These are phyloP conservation scores for Trichoderma erinaceum DNA, from an alignment of 495 filamentous ascomycete species.

Conservation along the genomic window DNA sequence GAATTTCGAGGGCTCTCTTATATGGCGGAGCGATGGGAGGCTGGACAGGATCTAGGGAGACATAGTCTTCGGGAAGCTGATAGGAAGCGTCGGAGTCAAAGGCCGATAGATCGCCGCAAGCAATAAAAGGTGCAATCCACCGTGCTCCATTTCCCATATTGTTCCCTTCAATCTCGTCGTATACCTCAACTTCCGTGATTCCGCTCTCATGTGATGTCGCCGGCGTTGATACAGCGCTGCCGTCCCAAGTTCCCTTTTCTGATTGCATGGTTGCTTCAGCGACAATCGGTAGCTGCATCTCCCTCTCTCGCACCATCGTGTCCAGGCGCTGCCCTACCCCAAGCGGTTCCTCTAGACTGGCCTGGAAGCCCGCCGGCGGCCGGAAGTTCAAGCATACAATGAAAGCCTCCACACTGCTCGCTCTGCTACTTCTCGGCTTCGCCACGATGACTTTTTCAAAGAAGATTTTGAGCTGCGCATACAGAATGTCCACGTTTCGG, in stretches of 20 bases:
- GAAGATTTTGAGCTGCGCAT: constrained; percentile 83
- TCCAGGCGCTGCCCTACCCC: constrained; percentile 50
- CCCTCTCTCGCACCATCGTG: constrained; percentile 33
- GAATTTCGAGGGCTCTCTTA: constrained; percentile 79
- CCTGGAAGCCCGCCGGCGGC: constrained; percentile 54
- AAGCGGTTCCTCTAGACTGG: constrained; percentile 61
- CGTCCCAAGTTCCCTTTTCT: constrained; percentile 38
- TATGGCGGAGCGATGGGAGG: constrained; percentile 95
- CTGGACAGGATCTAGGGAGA: constrained; percentile 87
- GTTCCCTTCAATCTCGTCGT: constrained; percentile 28
- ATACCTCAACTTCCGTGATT: constrained; percentile 53
- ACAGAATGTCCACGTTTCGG: constrained; percentile 85
- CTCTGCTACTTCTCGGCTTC: constrained; percentile 85
- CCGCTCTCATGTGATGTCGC: constrained; percentile 28
- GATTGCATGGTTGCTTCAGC: constrained; percentile 34
- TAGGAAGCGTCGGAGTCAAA: constrained; percentile 95
- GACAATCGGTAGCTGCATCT: constrained; percentile 33
- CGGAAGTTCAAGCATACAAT: constrained; percentile 88
- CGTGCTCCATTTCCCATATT: constrained; percentile 45
- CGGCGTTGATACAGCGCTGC: constrained; percentile 16
- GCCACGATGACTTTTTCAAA: constrained; percentile 84
- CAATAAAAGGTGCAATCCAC: constrained; percentile 92
- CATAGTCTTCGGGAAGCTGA: constrained; percentile 64
- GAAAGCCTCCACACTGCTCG: constrained; percentile 93
- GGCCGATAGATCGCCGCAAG: constrained; percentile 89